phyloP scores from a whole-genome alignment of 257 asterid species.

The Capsicum rhomboideum region DNA sequence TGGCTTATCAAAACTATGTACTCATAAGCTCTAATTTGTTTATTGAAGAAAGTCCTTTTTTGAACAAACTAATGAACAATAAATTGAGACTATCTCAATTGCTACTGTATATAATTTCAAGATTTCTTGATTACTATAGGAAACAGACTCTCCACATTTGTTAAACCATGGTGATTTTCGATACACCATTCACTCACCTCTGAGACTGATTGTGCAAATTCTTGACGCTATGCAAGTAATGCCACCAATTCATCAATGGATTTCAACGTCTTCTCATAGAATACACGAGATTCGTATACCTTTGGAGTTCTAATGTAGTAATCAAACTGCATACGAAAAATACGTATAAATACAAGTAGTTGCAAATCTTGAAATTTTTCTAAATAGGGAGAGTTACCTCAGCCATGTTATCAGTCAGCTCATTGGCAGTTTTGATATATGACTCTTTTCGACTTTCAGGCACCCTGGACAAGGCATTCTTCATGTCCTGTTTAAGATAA shows the following conservation, averaged over 20 bases:
- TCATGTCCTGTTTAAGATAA: slow-evolving; percentile 43
- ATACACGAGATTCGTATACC: slow-evolving; percentile 68
- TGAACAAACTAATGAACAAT: neutral
- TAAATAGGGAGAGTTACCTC: slow-evolving; percentile 34
- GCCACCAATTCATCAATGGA: slow-evolving; percentile 69
- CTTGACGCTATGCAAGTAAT: slow-evolving; percentile 30
- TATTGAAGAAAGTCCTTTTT: neutral
- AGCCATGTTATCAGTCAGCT: slow-evolving; percentile 59
- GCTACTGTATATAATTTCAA: neutral
- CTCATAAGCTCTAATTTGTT: neutral
- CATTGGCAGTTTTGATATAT: slow-evolving; percentile 48
- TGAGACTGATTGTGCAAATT: neutral
- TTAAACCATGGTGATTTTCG: neutral
- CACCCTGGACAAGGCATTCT: slow-evolving; percentile 29
- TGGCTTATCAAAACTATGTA: neutral
- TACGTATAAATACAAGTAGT: neutral
- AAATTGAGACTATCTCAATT: neutral
- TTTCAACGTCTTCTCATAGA: slow-evolving; percentile 77
- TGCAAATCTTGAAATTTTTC: neutral
- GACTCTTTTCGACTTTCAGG: slow-evolving; percentile 31
- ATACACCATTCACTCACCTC: neutral
- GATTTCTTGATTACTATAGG: neutral
- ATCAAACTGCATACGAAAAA: slow-evolving; percentile 48
- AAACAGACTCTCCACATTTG: neutral
- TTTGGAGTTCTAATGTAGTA: slow-evolving; percentile 64